Evolutionary conservation across 1,139 yeast genomes (phyloP), one percentile per base, ranked within the genome.

Genomic region (Pichia sp.): DNA sequence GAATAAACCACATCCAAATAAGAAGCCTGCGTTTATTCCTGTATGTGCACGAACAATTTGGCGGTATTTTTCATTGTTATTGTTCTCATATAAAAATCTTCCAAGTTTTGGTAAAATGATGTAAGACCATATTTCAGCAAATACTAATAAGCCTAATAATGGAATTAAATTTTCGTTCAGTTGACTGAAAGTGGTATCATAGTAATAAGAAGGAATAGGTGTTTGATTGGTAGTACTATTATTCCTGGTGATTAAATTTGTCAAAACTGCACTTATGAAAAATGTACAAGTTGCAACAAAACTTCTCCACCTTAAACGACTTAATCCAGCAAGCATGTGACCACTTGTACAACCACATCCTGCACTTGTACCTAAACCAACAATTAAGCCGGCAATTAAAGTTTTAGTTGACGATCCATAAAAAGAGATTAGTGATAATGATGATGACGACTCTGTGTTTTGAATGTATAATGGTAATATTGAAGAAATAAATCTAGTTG

Each of bases 321-420:
- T 68, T 16, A 74, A 46, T 0, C 79, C 79, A 23, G 66, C 62
- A 8, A 74, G 62, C 76, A 74, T 71, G 52, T 74, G 79, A 7
- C 79, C 79, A 0, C 77, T 72, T 1, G 79, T 74, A 50, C 79
- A 74, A 0, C 79, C 79, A 23, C 68, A 61, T 0, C 76, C 78
- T 34, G 66, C 57, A 40, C 65, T 65, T 0, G 79, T 69, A 1
- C 79, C 79, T 1, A 69, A 27, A 0, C 79, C 79, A 2, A 68
- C 73, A 2, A 73, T 55, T 0, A 66, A 46, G 0, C 77, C 77
- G 0, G 74, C 41, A 18, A 60, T 9, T 49, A 48, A 34, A 49
- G 43, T 40, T 32, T 45, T 45, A 11, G 35, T 7, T 5, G 55
- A 3, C 18, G 57, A 59, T 2, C 52, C 49, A 23, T 59, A 20